Evolutionary conservation across 768 basidiomycete species (phyloP), one percentile per base, ranked within the genome.

Genomic region (Melanogaster broomeanus): DNA sequence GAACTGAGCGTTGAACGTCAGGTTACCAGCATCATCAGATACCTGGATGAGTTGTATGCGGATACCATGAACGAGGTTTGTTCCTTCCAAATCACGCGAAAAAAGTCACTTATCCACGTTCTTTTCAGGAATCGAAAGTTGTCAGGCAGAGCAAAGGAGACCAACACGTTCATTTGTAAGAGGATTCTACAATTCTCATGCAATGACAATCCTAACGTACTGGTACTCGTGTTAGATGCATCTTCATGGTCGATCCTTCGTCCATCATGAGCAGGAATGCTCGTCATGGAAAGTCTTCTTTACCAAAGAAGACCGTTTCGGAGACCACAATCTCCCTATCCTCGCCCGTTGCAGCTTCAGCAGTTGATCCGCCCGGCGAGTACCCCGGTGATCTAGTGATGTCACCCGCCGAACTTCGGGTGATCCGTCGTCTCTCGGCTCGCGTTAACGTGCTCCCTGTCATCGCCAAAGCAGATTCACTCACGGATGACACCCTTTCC

Each of bases 101-200:
- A 18, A 30, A 35, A 31, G 30, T 12, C 37, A 13, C 33, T 42
- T 13, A 11, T n/a, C 37, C 51, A 35, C 57, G 21, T 46, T 8
- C 45, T 44, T 42, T 43, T 41, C 48, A 92, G 90, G 90, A 93
- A 76, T 88, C 88, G 49, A 94, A 93, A 76, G 90, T 94, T 37
- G 74, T 93, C 45, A 82, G 91, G 57, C 82, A 90, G 66, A 90
- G 82, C 72, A 91, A 87, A 72, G 90, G 89, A 43, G 91, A 94
- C 71, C 88, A 90, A 60, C 92, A 93, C 60, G 85, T 94, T 60
- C 91, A 94, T 71, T 71, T 93, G 90, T 92, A 67, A 70, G 89
- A 70, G 21, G 28, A 25, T 18, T 8, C 16, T 39, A 15, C 48
- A 19, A 22, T 39, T 49, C 13, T 6, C 33, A 24, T 43, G 18